Conservation (phyloP, 2,329 filamentous ascomycete species). For the Ceratocystis cubensis region DNA sequence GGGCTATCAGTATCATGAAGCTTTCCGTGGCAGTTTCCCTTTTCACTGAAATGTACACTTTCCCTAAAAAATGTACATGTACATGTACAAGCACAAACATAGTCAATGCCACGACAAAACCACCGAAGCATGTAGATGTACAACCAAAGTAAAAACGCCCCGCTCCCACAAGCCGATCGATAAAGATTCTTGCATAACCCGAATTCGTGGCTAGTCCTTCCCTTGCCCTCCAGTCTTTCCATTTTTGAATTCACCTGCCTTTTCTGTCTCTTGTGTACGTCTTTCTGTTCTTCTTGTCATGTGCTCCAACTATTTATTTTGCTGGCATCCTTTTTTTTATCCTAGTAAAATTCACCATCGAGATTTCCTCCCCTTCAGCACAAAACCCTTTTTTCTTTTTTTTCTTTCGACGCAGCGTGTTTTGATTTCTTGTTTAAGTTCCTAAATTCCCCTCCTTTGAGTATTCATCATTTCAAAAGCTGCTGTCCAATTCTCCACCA, state of each 20-base stretch:
- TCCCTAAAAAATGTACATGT: not conserved
- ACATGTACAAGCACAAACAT: not conserved
- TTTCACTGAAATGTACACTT: not conserved
- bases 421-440: not conserved
- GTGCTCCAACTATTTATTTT: not conserved
- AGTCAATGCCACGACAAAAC: not conserved
- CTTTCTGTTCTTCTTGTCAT: too few species aligned
- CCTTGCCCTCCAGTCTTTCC: not conserved
- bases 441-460: not conserved
- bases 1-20: not conserved
- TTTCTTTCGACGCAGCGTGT: not conserved
- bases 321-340: not conserved
- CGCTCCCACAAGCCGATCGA: not conserved
- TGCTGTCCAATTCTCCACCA: not conserved
- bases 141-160: not conserved
- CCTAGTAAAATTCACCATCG: too few species aligned
- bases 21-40: not conserved
- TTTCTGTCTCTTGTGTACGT: not conserved
- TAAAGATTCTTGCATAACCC: not conserved
- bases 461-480: not conserved
- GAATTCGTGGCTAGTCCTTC: not conserved
- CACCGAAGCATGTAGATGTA: not conserved
- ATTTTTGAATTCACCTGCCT: not conserved
- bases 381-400: not conserved
- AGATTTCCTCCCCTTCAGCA: too few species aligned